phyloP scores from a whole-genome alignment of 257 asterid genomes.

The Avicennia marina region DNA sequence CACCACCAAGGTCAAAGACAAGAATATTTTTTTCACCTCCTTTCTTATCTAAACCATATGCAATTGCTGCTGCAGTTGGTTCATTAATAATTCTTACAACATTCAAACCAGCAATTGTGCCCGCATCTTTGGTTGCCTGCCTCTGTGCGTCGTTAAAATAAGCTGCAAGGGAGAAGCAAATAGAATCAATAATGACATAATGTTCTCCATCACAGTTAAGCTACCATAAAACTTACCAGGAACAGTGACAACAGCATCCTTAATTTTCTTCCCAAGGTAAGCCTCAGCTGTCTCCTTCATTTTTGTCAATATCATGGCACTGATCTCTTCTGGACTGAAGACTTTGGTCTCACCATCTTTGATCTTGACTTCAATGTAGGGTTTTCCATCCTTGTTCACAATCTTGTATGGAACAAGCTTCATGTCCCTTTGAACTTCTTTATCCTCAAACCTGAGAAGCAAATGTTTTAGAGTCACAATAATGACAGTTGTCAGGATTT shows the following conservation, averaged over 20 bases:
- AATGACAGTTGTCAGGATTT: background rate
- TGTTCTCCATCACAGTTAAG: background rate
- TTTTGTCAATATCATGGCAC: conserved; percentile 87
- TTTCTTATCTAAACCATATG: conserved; percentile 90
- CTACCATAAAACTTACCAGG: conserved; percentile 45
- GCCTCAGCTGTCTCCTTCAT: conserved; percentile 96
- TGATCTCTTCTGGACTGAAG: conserved; percentile 92
- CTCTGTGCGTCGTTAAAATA: conserved; percentile 97
- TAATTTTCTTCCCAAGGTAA: conserved; percentile 81
- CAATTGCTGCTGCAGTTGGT: conserved; percentile 97
- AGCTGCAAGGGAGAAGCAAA: conserved; percentile 39
- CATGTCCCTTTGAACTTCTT: conserved; percentile 89
- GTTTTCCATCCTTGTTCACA: conserved; percentile 87
- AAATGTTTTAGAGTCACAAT: background rate
- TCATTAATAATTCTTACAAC: conserved; percentile 90
- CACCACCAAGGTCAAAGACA: conserved; percentile 98
- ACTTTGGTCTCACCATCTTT: conserved; percentile 85
- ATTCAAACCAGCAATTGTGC: conserved; percentile 81
- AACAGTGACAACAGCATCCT: conserved; percentile 92
- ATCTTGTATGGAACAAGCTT: conserved; percentile 85
- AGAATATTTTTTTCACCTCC: conserved; percentile 94
- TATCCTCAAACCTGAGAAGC: conserved; percentile 67
- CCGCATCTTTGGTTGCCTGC: conserved; percentile 94
- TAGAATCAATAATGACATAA: conserved; percentile 11
- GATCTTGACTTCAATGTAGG: conserved; percentile 76